Percentiles rank a stretch among this genome's conserved stretches.
phyloP scores from a whole-genome alignment of 169 alveolate species.

The Amoebophrya sp. region DNA sequence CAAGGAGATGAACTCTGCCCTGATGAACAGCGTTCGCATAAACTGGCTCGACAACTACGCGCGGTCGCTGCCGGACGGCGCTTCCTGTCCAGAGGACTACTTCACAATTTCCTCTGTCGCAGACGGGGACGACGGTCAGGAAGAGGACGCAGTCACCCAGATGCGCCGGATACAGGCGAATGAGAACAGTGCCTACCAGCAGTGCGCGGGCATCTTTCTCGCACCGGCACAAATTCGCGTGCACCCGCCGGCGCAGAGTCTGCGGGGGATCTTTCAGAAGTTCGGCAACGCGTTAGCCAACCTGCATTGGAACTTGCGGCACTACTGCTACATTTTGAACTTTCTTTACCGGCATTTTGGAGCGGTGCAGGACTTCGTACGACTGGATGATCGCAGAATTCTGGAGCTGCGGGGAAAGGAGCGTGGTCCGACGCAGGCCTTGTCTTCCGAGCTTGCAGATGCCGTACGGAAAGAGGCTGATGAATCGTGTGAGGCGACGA shows the following conservation, averaged over 20 bases:
- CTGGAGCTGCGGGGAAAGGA: too few species aligned
- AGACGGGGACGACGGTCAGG: neutral
- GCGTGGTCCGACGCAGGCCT: too few species aligned
- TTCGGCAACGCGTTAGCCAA: neutral
- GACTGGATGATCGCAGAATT: too few species aligned
- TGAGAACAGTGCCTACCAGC: neutral
- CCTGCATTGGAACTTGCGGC: neutral
- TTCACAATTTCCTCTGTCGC: too few species aligned
- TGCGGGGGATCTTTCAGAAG: neutral
- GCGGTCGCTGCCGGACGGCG: neutral
- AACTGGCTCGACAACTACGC: neutral
- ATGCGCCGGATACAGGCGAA: neutral
- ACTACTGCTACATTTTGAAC: neutral
- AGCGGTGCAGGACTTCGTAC: neutral
- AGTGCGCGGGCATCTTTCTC: neutral
- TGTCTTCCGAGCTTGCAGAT: too few species aligned
- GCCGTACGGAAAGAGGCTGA: too few species aligned
- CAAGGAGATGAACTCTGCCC: neutral
- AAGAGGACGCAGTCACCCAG: neutral
- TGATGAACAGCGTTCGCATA: neutral
- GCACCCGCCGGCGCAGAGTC: neutral
- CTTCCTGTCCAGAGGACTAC: neutral
- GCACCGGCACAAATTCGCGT: neutral
- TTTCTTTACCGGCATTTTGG: neutral
- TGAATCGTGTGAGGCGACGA: too few species aligned